These are phyloP conservation scores for Catharanthus roseus DNA, from an alignment of 257 asterid genomes.

Conservation along the genomic window DNA sequence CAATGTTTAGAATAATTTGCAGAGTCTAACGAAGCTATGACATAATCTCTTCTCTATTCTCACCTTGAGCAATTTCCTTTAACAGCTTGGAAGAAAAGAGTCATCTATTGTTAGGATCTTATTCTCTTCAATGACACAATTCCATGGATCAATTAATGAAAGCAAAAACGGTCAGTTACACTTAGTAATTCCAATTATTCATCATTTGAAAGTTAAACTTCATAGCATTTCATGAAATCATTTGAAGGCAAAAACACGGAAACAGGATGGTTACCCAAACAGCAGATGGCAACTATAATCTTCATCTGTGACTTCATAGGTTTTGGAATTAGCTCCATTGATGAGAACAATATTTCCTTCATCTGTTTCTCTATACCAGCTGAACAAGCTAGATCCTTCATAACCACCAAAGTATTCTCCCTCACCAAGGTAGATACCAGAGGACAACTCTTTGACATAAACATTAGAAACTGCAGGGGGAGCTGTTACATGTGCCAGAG, in stretches of 20 bases:
- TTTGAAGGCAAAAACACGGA: background rate
- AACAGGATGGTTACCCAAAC: slow-evolving; percentile 60
- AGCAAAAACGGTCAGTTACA: background rate
- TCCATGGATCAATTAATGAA: no score
- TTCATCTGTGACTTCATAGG: slow-evolving; percentile 82
- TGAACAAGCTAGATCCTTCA: slow-evolving; percentile 83
- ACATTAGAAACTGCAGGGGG: slow-evolving; percentile 68
- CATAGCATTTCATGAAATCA: slow-evolving; percentile 11
- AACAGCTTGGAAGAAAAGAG: background rate
- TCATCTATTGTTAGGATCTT: background rate
- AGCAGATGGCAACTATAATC: slow-evolving; percentile 71
- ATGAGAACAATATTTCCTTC: slow-evolving; percentile 56
- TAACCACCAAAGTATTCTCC: slow-evolving; percentile 90
- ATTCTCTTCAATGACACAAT: no score
- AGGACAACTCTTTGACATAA: slow-evolving; percentile 48
- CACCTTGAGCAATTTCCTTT: background rate
- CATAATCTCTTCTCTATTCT: background rate
- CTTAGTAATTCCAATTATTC: background rate
- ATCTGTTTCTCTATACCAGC: slow-evolving; percentile 83
- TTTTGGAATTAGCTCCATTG: slow-evolving; percentile 64
- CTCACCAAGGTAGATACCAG: slow-evolving; percentile 64
- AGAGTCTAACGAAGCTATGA: background rate
- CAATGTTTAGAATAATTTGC: background rate
- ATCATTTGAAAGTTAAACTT: background rate
- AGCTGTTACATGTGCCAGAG: slow-evolving; percentile 54